These are phyloP conservation scores for Balamuthia mandrillaris DNA, from an alignment of 208 protist genomes.

Conservation along the genomic window DNA sequence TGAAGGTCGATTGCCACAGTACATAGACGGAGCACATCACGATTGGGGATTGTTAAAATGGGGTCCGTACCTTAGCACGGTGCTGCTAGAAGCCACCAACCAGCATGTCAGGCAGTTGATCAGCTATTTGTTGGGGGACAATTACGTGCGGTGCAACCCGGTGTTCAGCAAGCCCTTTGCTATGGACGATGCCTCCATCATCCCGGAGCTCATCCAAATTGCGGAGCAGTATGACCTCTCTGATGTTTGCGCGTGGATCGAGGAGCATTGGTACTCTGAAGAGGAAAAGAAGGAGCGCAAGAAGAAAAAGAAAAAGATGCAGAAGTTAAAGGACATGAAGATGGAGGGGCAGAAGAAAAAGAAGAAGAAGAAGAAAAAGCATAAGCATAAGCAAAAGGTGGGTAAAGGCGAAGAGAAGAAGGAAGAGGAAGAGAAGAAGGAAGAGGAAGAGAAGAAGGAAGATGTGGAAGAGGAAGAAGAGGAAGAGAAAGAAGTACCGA, in stretches of 20 bases:
- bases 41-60: constrained; percentile 36
- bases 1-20: not conserved
- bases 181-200: constrained; percentile 28
- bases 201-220: not conserved
- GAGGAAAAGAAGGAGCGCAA: not conserved
- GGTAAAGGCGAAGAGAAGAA: too few species aligned
- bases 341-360: not conserved
- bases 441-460: too few species aligned
- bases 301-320: too few species aligned
- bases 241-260: constrained; percentile 9
- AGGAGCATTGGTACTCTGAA: constrained; percentile 24
- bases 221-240: not conserved
- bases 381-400: too few species aligned
- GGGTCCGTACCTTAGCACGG: constrained; percentile 3
- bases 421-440: too few species aligned
- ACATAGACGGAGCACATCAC: constrained; percentile 2
- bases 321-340: not conserved
- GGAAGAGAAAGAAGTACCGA: not conserved
- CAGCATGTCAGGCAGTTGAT: not conserved
- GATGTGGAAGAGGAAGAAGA: too few species aligned
- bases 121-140: not conserved
- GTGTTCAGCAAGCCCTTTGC: constrained; percentile 4
- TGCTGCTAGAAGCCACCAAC: not conserved
- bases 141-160: constrained; percentile 20
- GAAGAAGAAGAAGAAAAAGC: too few species aligned